Evolutionary conservation across 2,329 filamentous ascomycete species (phyloP).

Genomic region (Fusarium equiseti): DNA sequence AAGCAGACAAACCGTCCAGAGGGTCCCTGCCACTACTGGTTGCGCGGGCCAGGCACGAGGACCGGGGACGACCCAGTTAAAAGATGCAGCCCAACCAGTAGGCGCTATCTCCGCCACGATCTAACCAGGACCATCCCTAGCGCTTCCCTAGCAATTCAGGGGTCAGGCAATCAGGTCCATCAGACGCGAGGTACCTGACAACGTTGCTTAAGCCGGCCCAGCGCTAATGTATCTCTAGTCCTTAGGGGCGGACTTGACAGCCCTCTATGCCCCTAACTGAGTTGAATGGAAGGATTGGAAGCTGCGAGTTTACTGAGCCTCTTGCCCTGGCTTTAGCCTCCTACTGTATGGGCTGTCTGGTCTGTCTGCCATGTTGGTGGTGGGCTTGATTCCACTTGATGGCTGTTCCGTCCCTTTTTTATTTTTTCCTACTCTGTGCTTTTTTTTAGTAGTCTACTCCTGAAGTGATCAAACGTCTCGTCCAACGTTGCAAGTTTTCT

Average conservation of each 20-base stretch:
- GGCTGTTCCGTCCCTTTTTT: conserved; percentile 35
- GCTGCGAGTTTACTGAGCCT: conserved; percentile 23
- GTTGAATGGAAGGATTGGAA: conserved; percentile 33
- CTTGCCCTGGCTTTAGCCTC: conserved; percentile 7
- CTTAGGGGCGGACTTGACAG: conserved; percentile 43
- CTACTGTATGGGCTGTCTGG: background rate
- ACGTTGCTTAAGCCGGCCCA: conserved; percentile 28
- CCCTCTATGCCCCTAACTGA: conserved; percentile 31
- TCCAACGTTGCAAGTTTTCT: conserved; percentile 14
- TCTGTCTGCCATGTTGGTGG: conserved; percentile 1
- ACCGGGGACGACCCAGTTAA: conserved; percentile 23
- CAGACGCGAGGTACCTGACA: conserved; percentile 39
- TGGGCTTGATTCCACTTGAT: conserved; percentile 36
- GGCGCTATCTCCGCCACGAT: conserved; percentile 22
- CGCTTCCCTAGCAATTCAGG: conserved; percentile 25
- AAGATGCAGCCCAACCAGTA: conserved; percentile 31
- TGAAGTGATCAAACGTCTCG: conserved; percentile 29
- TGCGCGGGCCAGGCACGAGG: conserved; percentile 41
- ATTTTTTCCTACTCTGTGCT: conserved; percentile 17
- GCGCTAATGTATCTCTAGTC: conserved; percentile 37
- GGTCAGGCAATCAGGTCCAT: conserved; percentile 33
- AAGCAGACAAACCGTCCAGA: conserved; percentile 28
- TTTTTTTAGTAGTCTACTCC: conserved; percentile 22
- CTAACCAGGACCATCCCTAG: conserved; percentile 27
- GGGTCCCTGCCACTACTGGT: conserved; percentile 39